These are phyloP conservation scores for Ulmus americana DNA, from an alignment of 331 rosid species.

Conservation along the genomic window DNA sequence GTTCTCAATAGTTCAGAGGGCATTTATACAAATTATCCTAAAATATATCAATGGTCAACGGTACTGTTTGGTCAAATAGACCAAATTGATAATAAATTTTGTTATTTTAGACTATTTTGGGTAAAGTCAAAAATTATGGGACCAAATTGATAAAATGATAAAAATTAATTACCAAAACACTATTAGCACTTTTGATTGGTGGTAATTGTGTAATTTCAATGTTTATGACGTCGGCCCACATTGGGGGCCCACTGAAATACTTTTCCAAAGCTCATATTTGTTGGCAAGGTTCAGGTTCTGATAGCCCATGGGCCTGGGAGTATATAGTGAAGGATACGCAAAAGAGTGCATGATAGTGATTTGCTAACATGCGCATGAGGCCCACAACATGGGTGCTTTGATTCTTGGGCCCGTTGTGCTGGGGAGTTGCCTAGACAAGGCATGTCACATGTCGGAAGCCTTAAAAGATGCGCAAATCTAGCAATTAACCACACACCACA, in stretches of 20 bases:
- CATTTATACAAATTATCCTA: too few relatives aligned
- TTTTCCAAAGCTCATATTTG: background rate
- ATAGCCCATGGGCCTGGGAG: background rate
- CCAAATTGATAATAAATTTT: too few relatives aligned
- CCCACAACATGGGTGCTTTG: slow-evolving; percentile 19
- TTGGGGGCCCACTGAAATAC: background rate
- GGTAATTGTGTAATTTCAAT: too few relatives aligned
- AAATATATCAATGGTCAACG: too few relatives aligned
- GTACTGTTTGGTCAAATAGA: too few relatives aligned
- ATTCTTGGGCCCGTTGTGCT: background rate
- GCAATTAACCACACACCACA: background rate
- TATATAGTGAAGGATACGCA: background rate
- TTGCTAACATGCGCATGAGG: background rate
- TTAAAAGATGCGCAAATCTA: background rate
- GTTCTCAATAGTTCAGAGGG: too few relatives aligned
- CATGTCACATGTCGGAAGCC: slow-evolving; percentile 8
- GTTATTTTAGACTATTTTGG: too few relatives aligned
- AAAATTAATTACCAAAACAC: too few relatives aligned
- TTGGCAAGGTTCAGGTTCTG: background rate
- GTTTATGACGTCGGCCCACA: too few relatives aligned
- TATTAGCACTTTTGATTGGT: too few relatives aligned
- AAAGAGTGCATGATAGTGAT: background rate
- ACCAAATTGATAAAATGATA: too few relatives aligned
- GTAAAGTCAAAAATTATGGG: too few relatives aligned
- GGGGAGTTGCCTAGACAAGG: background rate